Base-by-base conservation (phyloP, 2,329 filamentous ascomycete genomes). In the Dryadomyces quercivorus region DNA sequence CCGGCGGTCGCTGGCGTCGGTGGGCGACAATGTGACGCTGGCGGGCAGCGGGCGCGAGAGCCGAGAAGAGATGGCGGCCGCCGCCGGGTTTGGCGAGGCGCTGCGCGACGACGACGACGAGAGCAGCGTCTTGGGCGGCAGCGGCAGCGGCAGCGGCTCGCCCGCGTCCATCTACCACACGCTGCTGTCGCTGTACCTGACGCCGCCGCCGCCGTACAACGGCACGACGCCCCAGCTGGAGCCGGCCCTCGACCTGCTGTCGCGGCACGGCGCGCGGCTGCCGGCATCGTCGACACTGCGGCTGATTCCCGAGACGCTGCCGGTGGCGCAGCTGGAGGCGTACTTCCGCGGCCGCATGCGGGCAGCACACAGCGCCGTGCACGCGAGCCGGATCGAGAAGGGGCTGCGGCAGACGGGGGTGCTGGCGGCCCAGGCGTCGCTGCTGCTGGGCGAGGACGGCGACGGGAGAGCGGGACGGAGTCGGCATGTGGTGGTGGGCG, bases 331-430 rank as follows among this genome's bases (percentile, higher is more conserved):
- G 55, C 79, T 98, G 0, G 87, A 91, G 63, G 85, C 85, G 15
- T 98, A 98, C 70, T 97, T 98, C 75, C 82, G 84, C 42, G 90
- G 91, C 12, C 84, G 92, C 21, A 95, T 97, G 63, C 84, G 93
- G 20, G 83, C 85, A 12, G 89, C 89, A 52, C 96, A 90, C 62
- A 87, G 84, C 22, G 77, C 87, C 1, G 77, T 93, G 57, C 92
- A 91, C 61, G 85, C 93, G 67, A 82, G 85, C 36, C 81, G 87
- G 31, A 83, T 98, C 31, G 80, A 90, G 2, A 81, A 85, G 2
- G 83, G 83, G 1, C 71, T 98, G 60, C 78, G 88, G 47, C 88
- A 86, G 63, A 85, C 88, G 38, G 83, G 91, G 64, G 82, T 88
- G 22, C 82, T 92, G n/a, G 80, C 82, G 42, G 82, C 85, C 7